Evolutionary conservation across 306 rosid genomes (phyloP).

Genomic region (Pterocarpus santalinus): DNA sequence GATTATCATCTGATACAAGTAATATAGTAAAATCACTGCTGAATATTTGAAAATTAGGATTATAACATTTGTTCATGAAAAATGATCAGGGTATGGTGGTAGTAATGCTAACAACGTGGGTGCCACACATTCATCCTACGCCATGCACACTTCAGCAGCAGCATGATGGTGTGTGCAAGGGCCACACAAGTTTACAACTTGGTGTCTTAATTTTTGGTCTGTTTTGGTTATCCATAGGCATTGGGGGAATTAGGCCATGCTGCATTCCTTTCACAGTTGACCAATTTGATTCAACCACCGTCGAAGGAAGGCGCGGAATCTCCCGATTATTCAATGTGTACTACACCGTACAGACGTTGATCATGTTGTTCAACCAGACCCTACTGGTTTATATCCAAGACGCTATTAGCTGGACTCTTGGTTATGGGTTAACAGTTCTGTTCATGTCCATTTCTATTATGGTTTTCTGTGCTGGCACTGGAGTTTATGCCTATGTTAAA

Average conservation of each 20-base stretch:
- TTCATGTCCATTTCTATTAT: constrained; percentile 58
- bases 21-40: too few species aligned
- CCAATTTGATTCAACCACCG: constrained; percentile 64
- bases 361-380: constrained; percentile 54
- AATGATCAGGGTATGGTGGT: constrained; percentile 64
- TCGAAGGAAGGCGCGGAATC: constrained; percentile 63
- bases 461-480: constrained; percentile 58
- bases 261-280: constrained; percentile 52
- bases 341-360: constrained; percentile 52
- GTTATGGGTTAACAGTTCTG: constrained; percentile 58
- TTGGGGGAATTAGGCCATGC: constrained; percentile 54
- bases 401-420: constrained; percentile 72
- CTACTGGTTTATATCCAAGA: constrained; percentile 67
- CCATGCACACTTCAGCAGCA: constrained; percentile 50
- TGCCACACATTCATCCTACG: constrained; percentile 68
- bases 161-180: constrained; percentile 41
- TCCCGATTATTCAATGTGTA: constrained; percentile 59
- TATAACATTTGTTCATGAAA: too few species aligned
- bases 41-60: too few species aligned
- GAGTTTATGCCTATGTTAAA: constrained; percentile 51
- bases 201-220: constrained; percentile 49
- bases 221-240: constrained; percentile 49
- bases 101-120: constrained; percentile 62
- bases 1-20: too few species aligned
- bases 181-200: constrained; percentile 51